Conservation (phyloP, 495 filamentous ascomycete genomes). For the Talaromyces borbonicus region DNA sequence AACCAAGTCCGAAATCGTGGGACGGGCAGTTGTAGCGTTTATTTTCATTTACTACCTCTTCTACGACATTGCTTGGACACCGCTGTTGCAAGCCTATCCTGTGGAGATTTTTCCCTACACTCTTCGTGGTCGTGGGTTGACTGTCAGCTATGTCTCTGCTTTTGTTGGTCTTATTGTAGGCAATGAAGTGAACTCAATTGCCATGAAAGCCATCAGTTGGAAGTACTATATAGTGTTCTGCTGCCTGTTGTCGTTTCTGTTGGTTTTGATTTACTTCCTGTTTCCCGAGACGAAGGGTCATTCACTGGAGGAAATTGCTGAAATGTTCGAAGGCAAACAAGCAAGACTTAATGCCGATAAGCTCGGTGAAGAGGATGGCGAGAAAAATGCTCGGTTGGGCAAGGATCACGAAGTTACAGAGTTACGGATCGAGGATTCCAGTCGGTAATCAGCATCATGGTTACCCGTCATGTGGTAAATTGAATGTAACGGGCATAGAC, state of each 20-base stretch:
- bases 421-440: no score
- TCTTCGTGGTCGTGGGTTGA: constrained; percentile 60
- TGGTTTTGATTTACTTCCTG: constrained; percentile 51
- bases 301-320: constrained; percentile 54
- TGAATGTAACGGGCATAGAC: no score
- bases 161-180: background rate
- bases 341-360: no score
- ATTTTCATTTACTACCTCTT: constrained; percentile 37
- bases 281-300: constrained; percentile 55
- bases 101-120: constrained; percentile 60
- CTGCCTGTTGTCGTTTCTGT: constrained; percentile 26
- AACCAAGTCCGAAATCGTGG: constrained; percentile 8
- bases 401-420: no score
- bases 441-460: no score
- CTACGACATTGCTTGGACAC: constrained; percentile 52
- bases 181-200: background rate
- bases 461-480: no score
- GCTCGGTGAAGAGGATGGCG: no score
- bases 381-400: no score
- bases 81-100: constrained; percentile 53
- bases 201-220: background rate
- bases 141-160: constrained; percentile 44
- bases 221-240: background rate
- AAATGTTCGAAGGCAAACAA: no score
- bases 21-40: background rate